Evolutionary conservation across 345 rosid genomes (phyloP), one percentile per base, ranked within the genome.

Genomic region (Brassica nigra): DNA sequence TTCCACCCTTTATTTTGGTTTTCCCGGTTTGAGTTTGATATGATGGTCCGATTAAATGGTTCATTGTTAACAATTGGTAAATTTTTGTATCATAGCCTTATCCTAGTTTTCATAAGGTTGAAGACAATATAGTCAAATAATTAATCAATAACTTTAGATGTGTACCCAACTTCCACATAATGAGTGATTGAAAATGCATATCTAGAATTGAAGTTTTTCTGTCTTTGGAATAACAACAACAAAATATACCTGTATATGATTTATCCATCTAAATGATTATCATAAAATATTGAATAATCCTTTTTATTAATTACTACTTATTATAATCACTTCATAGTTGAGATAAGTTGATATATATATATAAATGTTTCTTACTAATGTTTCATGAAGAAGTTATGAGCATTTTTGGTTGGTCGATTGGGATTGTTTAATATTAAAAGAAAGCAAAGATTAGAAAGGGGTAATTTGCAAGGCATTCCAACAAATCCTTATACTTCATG

Each of bases 381-480:
- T 54, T 47, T 34, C 18, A 65, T 20, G 28, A 58, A 58, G 0
- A 66, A 15, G 54, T 23, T 63, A 37, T 31, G 74, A 62, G 76
- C 58, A 65, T 33, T 49, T 73, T 39, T 68, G 84, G 76, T 77
- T 14, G 81, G 84, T 77, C 39, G 78, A 72, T 47, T 5, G 37
- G 36, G 49, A 52, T 75, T 28, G 74, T 70, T 64, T 49, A 55
- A 75, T 70, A 64, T 31, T 33, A 5, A 9, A 27, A 15, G 66
- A 73, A 82, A 77, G 73, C 70, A 67, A 81, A 72, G 66, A 37
- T 52, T 71, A 49, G 15, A 83, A 70, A 80, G 83, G 88, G 88
- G 94, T 94, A 87, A 85, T 90, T 90, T 94, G 94, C 88, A 94
- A 94, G 98, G 57, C 92, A 92, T 87, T 90, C 85, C 75, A 92